Evolutionary conservation across 306 rosid species (phyloP).

Genomic region (Cucurbita argyrosperma): DNA sequence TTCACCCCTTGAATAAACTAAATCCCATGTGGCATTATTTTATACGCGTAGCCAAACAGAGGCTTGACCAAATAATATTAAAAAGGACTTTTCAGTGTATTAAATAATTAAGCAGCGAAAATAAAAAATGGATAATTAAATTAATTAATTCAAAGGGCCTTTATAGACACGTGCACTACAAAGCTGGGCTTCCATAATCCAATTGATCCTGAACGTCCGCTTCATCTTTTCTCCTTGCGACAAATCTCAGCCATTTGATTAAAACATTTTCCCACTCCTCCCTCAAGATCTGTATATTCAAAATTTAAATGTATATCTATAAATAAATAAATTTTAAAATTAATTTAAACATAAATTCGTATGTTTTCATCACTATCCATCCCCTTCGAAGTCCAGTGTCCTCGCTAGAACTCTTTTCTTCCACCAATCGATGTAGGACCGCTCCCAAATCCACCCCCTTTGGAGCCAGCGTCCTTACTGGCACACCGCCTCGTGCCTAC

Average conservation of each 20-base stretch:
- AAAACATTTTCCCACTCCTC: constrained; percentile 10
- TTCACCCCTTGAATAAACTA: constrained; percentile 31
- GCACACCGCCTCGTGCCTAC: no score
- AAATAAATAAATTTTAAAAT: no score
- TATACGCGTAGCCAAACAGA: neutral
- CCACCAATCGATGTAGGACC: no score
- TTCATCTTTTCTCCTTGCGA: constrained; percentile 23
- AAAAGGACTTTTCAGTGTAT: neutral
- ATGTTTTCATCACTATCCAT: no score
- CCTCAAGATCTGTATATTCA: neutral
- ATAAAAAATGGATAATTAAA: neutral
- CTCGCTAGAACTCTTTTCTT: no score
- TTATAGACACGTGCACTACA: neutral
- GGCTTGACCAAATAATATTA: neutral
- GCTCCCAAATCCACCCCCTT: no score
- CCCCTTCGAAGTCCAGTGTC: no score
- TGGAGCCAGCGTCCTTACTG: no score
- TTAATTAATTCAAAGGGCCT: constrained; percentile 1
- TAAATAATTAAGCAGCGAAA: neutral
- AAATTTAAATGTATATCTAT: no score
- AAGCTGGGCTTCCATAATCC: constrained; percentile 26
- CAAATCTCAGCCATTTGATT: constrained; percentile 6
- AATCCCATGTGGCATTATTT: neutral
- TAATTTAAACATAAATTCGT: no score
- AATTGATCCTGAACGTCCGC: constrained; percentile 29